Base-by-base conservation (phyloP, 2,329 filamentous ascomycete species). In the Cytospora piceicola region DNA sequence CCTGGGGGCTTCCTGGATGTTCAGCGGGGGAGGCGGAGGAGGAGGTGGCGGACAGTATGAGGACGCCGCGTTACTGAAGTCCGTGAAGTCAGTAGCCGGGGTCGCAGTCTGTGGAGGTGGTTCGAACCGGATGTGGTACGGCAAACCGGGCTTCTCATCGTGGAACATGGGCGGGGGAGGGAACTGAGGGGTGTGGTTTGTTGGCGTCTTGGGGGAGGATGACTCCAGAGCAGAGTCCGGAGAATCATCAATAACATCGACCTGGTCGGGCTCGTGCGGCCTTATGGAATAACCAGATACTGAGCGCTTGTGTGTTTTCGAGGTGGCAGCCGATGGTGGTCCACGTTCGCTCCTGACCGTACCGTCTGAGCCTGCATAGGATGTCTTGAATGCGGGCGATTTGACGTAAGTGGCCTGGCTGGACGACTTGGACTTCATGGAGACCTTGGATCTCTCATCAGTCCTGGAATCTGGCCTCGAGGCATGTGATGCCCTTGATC, bases 1-100 rank as follows among this genome's bases (percentile, higher is more conserved):
- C 67, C 92, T 87, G 0, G 94, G 94, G 15, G 89, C 84, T 51
- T 93, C 88, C 53, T 89, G 82, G 60, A 88, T 80, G 70, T 88
- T 85, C 11, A 93, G 85, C 0, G 90, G 88, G 0, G 92, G 90
- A 2, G 91, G 93, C 0, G 93, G 93, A 0, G 92, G 85, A 1
- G 85, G 81, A 0, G 85, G 82, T 0, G 83, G 83, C 0, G 81
- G 80, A 2, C 34, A 78, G 79, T 54, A 52, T 4, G 83, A 78
- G 4, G 79, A 76, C 1, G 75, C 76, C 42, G 74, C 76, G 63
- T 70, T 71, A 32, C 76, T 77, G 78, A 81, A 75, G 73, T 78
- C 78, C 5, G 79, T 77, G 78, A 81, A 75, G 73, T 78, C 78
- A 4, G 79, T 80, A 63, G 75, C 77, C 22, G 78, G 71, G 36